A percentile compares a stretch with the other conserved stretches of the same genome.
Evolutionary conservation across 2,329 filamentous ascomycete genomes (phyloP).

Genomic region (Bipolaris bicolor): DNA sequence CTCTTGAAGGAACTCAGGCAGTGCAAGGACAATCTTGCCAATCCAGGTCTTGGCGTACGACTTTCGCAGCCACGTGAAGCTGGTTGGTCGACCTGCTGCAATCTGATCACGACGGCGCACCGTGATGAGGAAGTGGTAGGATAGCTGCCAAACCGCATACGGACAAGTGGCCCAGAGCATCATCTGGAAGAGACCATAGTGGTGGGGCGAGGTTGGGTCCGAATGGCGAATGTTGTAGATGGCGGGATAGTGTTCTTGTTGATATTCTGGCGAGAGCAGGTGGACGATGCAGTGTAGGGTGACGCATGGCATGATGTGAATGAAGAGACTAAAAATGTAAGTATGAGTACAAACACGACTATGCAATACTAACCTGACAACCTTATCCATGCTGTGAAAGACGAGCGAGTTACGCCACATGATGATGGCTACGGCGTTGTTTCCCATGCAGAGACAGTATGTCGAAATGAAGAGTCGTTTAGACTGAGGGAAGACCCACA

Average conservation of each 20-base stretch:
- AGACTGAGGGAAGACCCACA: constrained; percentile 90
- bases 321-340: constrained; percentile 72
- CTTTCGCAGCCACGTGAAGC: constrained; percentile 93
- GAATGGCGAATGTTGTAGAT: constrained; percentile 79
- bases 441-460: constrained; percentile 92
- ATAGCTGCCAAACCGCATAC: constrained; percentile 90
- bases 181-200: constrained; percentile 84
- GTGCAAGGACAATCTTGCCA: constrained; percentile 79
- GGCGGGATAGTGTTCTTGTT: constrained; percentile 78
- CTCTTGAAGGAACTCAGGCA: constrained; percentile 80
- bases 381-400: constrained; percentile 98
- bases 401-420: constrained; percentile 99
- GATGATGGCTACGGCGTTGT: constrained; percentile 96
- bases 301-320: constrained; percentile 98
- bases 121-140: constrained; percentile 94
- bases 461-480: constrained; percentile 91
- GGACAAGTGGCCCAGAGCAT: constrained; percentile 92
- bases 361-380: constrained; percentile 68
- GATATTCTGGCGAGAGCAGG: constrained; percentile 69
- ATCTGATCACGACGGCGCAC: constrained; percentile 95
- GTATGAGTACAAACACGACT: constrained; percentile 5
- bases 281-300: constrained; percentile 93
- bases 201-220: constrained; percentile 71
- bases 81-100: constrained; percentile 90
- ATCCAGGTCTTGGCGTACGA: constrained; percentile 91